Evolutionary conservation across 2,329 filamentous ascomycete species (phyloP), one percentile per base, ranked within the genome.

Genomic region (Colletotrichum agaves): DNA sequence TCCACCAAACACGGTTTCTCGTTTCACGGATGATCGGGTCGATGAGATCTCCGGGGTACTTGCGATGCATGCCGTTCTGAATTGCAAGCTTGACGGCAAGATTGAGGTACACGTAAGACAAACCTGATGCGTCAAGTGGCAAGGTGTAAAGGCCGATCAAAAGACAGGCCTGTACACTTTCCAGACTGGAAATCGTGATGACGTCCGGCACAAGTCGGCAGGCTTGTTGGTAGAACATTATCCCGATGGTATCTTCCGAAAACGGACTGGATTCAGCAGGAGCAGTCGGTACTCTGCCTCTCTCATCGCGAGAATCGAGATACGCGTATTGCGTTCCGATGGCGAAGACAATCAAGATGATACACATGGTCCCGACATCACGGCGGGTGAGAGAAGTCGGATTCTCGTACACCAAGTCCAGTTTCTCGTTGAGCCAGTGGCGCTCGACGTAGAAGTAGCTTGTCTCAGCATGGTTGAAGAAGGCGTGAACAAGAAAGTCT

Each of bases 1-100:
- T 87, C 85, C 85, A 88, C 78, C 85, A 88, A 8, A 88, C 83
- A 2, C 85, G 80, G 71, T 86, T 87, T 17, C 85, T 79, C 3
- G 81, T 83, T 76, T 88, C 85, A 13, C 84, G 78, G 67, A 84
- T 81, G 33, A 79, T 78, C 11, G 81, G 76, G 33, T 84, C 82
- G 11, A 87, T 77, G 0, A 79, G 82, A 56, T 82, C 80, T 2
- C 82, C 83, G 1, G 80, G 76, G 64, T 83, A 84, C 61, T 79
- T 83, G 55, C 86, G 79, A 70, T 88, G 86, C 85, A 88, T 87
- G 10, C 86, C 86, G 71, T 88, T 88, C 68, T 88, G 85, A 13
- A 88, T 87, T 2, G 85, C 86, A 65, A 88, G 77, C 67, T 86
- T 87, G 46, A 88, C 77, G 2, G 85, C 84, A 12, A 88, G 74